phyloP scores from a whole-genome alignment of 805 yeast genomes.

The Saccharomycopsis guyanensis region DNA sequence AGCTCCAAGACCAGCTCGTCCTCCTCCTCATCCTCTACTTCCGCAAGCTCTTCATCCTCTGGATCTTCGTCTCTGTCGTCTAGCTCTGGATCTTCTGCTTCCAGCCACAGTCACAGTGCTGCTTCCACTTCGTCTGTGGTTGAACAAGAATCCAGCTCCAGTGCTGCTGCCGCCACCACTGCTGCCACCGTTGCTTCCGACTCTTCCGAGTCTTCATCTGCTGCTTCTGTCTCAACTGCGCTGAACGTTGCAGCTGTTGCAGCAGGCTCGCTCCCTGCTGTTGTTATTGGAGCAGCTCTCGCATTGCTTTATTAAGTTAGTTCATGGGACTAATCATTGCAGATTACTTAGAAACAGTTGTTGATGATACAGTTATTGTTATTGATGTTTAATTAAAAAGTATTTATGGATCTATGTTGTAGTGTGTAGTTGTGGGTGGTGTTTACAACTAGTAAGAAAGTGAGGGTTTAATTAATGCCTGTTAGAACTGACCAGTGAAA shows the following conservation, averaged over 20 bases:
- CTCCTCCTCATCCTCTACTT: conserved; percentile 27
- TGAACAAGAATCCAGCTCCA: conserved; percentile 22
- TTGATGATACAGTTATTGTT: no score
- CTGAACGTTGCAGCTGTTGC: neutral
- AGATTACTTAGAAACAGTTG: no score
- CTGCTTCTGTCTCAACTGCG: neutral
- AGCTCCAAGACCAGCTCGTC: conserved; percentile 14
- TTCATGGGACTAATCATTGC: no score
- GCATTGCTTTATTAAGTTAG: neutral
- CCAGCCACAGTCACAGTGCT: conserved; percentile 26
- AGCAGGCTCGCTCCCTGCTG: neutral
- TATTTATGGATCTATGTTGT: no score
- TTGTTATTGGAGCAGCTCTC: neutral
- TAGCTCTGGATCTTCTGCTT: conserved; percentile 26
- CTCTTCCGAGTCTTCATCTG: conserved; percentile 19
- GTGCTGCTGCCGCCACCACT: conserved; percentile 24
- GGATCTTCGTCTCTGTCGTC: conserved; percentile 26
- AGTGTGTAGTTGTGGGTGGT: no score
- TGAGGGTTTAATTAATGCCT: no score
- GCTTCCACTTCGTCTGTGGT: conserved; percentile 25
- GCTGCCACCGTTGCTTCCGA: conserved; percentile 22
- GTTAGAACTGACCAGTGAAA: no score
- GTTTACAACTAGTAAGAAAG: no score
- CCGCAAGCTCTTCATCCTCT: conserved; percentile 23
- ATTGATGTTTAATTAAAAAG: no score